Percentiles rank a stretch among this genome's conserved stretches.
Evolutionary conservation across 139 green algal genomes (phyloP).

Genomic region (Edaphochlamys debaryana): DNA sequence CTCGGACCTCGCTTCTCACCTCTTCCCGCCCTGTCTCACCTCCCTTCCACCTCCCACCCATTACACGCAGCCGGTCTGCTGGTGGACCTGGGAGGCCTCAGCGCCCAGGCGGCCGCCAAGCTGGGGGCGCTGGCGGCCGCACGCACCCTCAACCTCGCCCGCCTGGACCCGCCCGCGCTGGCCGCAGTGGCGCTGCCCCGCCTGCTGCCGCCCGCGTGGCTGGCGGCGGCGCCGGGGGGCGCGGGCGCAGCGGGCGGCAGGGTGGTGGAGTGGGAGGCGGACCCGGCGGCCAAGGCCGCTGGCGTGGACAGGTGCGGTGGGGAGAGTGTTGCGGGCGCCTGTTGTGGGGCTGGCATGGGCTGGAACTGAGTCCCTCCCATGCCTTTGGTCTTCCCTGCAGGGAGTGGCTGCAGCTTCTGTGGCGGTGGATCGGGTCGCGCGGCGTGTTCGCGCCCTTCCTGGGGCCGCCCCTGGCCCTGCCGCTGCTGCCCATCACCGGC

Average conservation of each 20-base stretch:
- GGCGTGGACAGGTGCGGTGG: conserved; percentile 2
- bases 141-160: conserved; percentile 41
- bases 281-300: background rate
- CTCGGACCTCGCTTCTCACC: too few species aligned
- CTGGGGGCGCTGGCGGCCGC: conserved; percentile 41
- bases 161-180: conserved; percentile 37
- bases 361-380: background rate
- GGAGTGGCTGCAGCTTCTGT: conserved; percentile 59
- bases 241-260: too few species aligned
- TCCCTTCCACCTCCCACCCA: too few species aligned
- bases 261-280: background rate
- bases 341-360: background rate
- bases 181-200: conserved; percentile 40
- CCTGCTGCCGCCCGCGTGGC: conserved; percentile 43
- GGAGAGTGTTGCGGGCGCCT: background rate
- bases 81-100: conserved; percentile 41
- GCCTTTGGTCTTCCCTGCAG: conserved; percentile 30
- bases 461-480: conserved; percentile 52
- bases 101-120: conserved; percentile 33
- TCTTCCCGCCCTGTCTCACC: too few species aligned
- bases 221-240: too few species aligned
- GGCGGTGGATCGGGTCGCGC: conserved; percentile 52
- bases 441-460: conserved; percentile 10
- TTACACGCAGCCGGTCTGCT: conserved; percentile 45
- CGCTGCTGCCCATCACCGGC: conserved; percentile 59